Evolutionary conservation across 257 asterid species (phyloP).

Genomic region (Nicotiana undulata): DNA sequence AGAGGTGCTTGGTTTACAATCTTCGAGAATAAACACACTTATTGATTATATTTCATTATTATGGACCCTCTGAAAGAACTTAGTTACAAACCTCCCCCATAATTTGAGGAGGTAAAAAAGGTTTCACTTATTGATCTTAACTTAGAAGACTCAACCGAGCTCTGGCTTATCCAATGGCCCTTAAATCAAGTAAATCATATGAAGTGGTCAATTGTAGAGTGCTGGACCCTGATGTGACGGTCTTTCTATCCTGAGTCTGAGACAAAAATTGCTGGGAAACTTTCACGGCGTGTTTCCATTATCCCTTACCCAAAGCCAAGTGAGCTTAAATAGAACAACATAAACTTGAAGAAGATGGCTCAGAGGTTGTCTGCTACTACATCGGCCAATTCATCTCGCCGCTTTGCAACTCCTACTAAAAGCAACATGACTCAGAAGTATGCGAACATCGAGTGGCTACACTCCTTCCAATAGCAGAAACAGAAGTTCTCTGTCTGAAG

Average conservation of each 20-base stretch:
- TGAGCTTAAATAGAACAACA: constrained; percentile 30
- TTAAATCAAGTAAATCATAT: constrained; percentile 55
- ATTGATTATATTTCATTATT: not conserved
- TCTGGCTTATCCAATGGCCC: constrained; percentile 78
- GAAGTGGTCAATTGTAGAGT: constrained; percentile 41
- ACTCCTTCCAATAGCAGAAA: constrained; percentile 27
- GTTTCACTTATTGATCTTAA: constrained; percentile 44
- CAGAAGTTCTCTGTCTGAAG: constrained; percentile 30
- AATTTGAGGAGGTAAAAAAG: constrained; percentile 43
- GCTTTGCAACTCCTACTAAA: constrained; percentile 33
- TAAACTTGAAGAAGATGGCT: constrained; percentile 13
- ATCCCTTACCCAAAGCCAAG: constrained; percentile 57
- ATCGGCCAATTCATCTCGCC: constrained; percentile 38
- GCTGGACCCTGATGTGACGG: constrained; percentile 41
- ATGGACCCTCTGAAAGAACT: not conserved
- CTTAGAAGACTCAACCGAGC: constrained; percentile 47
- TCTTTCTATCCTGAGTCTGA: constrained; percentile 45
- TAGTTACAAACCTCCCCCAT: constrained; percentile 37
- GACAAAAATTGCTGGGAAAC: constrained; percentile 59
- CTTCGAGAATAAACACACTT: not conserved
- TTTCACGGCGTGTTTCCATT: constrained; percentile 46
- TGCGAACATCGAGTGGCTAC: constrained; percentile 29
- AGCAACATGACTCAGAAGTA: constrained; percentile 29
- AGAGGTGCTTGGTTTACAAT: not conserved
- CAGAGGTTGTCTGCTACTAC: constrained; percentile 39